phyloP scores from a whole-genome alignment of 1,284 basidiomycete genomes.

The Cutaneotrichosporon spelunceum region DNA sequence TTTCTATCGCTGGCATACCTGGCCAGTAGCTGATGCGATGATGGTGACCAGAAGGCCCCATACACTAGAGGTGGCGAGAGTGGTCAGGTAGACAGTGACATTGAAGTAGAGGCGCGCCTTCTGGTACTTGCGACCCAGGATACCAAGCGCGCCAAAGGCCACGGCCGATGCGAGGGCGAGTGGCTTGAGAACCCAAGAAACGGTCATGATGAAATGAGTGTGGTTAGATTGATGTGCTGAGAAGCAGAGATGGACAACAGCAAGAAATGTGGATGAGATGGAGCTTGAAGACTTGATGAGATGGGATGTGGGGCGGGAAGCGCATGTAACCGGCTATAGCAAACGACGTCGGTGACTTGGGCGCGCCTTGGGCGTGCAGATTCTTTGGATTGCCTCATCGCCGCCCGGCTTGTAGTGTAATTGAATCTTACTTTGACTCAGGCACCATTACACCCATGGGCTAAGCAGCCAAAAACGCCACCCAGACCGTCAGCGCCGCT shows the following conservation, averaged over 20 bases:
- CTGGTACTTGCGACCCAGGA: slow-evolving; percentile 40
- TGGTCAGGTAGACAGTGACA: slow-evolving; percentile 68
- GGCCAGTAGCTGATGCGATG: slow-evolving; percentile 66
- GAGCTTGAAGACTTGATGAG: background rate
- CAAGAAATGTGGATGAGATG: slow-evolving; percentile 1
- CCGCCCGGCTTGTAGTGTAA: too few relatives aligned
- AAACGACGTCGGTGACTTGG: too few relatives aligned
- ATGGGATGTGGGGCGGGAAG: too few relatives aligned
- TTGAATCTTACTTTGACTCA: too few relatives aligned
- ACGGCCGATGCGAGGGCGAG: slow-evolving; percentile 44
- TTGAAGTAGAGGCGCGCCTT: slow-evolving; percentile 61
- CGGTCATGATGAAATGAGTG: slow-evolving; percentile 20
- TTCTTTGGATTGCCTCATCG: too few relatives aligned
- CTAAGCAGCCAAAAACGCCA: too few relatives aligned
- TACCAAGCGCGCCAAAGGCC: slow-evolving; percentile 41
- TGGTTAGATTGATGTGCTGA: slow-evolving; percentile 1
- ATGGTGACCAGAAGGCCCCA: slow-evolving; percentile 73
- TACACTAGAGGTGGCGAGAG: slow-evolving; percentile 68
- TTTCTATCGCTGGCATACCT: slow-evolving; percentile 29
- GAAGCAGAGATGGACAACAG: background rate
- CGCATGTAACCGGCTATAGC: too few relatives aligned
- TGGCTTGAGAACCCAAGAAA: slow-evolving; percentile 44
- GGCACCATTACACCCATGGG: too few relatives aligned
- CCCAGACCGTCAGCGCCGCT: too few relatives aligned
- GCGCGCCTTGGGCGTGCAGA: too few relatives aligned